phyloP scores from a whole-genome alignment of 225 moss, liverwort and hornwort genomes.

The Rhytidiadelphus loreus region DNA sequence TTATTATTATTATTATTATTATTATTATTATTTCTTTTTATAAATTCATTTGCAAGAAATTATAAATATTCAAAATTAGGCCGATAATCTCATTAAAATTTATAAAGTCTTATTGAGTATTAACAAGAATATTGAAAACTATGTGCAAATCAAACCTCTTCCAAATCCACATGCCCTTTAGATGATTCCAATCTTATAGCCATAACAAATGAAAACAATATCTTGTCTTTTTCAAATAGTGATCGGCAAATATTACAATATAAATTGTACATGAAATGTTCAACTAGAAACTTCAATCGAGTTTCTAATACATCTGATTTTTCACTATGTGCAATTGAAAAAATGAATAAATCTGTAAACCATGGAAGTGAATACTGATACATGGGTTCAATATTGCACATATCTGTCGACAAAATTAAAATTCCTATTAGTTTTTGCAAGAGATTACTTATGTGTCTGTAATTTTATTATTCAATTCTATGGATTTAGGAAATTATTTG shows the following conservation, averaged over 20 bases:
- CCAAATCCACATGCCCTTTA: slow-evolving; percentile 33
- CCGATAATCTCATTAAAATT: too few relatives aligned
- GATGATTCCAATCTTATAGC: slow-evolving; percentile 44
- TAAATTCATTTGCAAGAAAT: background rate
- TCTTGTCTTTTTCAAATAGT: slow-evolving; percentile 80
- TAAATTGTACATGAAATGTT: slow-evolving; percentile 72
- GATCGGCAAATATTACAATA: slow-evolving; percentile 89
- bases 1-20: too few relatives aligned
- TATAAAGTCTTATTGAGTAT: too few relatives aligned
- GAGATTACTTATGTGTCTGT: rapidly evolving
- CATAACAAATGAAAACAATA: slow-evolving; percentile 69
- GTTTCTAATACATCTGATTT: slow-evolving; percentile 25
- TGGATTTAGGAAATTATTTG: background rate
- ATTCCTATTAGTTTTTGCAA: background rate
- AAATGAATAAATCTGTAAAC: slow-evolving; percentile 64
- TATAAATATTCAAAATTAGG: background rate
- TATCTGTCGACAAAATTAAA: slow-evolving; percentile 17
- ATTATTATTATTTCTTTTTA: too few relatives aligned
- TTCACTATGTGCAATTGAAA: slow-evolving; percentile 54
- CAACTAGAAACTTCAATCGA: slow-evolving; percentile 29
- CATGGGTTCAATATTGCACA: slow-evolving; percentile 92
- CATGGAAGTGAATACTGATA: slow-evolving; percentile 88
- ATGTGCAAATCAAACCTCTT: slow-evolving; percentile 33
- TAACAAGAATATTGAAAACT: too few relatives aligned
- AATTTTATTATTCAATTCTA: background rate